phyloP scores from a whole-genome alignment of 2,329 filamentous ascomycete species.

The Apiospora phragmitis region DNA sequence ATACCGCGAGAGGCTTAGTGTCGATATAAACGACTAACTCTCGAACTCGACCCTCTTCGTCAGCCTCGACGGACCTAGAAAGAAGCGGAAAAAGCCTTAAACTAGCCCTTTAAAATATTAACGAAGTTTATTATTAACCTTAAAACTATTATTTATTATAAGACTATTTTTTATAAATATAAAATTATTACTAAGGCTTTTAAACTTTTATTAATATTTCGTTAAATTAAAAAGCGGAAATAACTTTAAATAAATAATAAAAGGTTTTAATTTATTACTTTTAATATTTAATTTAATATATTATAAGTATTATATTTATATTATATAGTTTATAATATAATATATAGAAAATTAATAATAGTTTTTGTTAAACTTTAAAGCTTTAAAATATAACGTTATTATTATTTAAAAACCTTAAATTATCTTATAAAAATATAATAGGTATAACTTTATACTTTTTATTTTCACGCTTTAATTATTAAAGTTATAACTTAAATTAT shows the following conservation, averaged over 20 bases:
- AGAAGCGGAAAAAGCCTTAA: too few species aligned
- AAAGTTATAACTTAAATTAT: not conserved
- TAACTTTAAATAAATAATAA: not conserved
- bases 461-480: not conserved
- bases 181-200: not conserved
- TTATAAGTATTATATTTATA: not conserved
- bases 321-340: conserved; percentile 2
- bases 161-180: too few species aligned
- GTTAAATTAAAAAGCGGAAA: not conserved
- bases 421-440: not conserved
- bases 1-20: too few species aligned
- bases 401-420: not conserved
- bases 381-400: not conserved
- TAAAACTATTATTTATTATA: too few species aligned
- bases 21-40: too few species aligned
- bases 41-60: too few species aligned
- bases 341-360: not conserved
- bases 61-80: too few species aligned
- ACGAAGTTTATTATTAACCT: too few species aligned
- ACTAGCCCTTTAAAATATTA: too few species aligned
- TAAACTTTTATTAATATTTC: not conserved
- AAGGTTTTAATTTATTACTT: not conserved
- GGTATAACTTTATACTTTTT: not conserved
- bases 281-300: not conserved
- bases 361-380: not conserved